These are phyloP conservation scores for Trametes sp. DNA, from an alignment of 1,284 basidiomycete genomes.

Conservation along the genomic window DNA sequence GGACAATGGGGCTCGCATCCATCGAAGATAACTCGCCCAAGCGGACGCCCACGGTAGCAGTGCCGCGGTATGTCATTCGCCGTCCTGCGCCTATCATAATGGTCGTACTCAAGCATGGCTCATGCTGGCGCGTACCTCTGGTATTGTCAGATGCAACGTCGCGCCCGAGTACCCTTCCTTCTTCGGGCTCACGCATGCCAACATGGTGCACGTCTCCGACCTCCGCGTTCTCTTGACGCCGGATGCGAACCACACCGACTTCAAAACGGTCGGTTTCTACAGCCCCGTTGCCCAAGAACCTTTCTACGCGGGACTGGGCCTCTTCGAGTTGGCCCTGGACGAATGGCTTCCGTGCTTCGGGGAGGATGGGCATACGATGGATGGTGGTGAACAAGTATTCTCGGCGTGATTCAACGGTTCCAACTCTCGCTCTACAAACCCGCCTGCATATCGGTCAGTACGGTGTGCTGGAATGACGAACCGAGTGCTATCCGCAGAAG, in stretches of 20 bases:
- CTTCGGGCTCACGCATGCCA: slow-evolving; percentile 54
- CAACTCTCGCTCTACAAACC: no score
- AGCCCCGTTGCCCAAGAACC: slow-evolving; percentile 54
- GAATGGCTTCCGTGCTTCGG: slow-evolving; percentile 56
- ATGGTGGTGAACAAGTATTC: neutral
- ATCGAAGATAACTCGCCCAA: slow-evolving; percentile 55
- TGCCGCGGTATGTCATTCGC: slow-evolving; percentile 48
- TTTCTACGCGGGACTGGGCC: slow-evolving; percentile 53
- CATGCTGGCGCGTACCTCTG: no score
- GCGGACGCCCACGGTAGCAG: slow-evolving; percentile 46
- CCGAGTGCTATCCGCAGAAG: no score
- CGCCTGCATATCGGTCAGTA: no score
- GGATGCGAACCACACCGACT: slow-evolving; percentile 55
- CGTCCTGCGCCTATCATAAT: neutral
- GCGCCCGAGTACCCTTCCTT: slow-evolving; percentile 46
- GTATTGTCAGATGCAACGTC: slow-evolving; percentile 45
- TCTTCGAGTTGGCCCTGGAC: slow-evolving; percentile 56
- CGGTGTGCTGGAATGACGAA: no score
- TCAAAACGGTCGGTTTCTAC: slow-evolving; percentile 58
- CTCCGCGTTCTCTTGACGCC: slow-evolving; percentile 55
- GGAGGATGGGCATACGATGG: neutral
- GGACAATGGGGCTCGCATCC: slow-evolving; percentile 59
- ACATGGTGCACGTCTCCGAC: slow-evolving; percentile 58
- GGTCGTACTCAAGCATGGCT: no score
- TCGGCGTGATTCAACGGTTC: neutral